A percentile compares a stretch with the other conserved stretches of the same genome.
These are phyloP conservation scores for Asterophora lycoperdoides DNA, from an alignment of 768 basidiomycete genomes.

Conservation along the genomic window DNA sequence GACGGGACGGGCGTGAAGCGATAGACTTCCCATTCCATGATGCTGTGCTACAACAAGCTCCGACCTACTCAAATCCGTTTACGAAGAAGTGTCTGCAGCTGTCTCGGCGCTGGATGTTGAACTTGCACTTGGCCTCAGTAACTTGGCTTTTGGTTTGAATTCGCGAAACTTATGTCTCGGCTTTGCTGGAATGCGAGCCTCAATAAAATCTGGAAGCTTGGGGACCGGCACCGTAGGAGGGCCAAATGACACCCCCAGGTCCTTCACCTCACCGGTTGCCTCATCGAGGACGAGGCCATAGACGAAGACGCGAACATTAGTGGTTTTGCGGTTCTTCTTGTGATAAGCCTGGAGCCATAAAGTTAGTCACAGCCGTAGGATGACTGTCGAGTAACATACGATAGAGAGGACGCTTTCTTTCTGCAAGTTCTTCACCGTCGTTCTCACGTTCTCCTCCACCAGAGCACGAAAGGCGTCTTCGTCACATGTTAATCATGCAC, in stretches of 20 bases:
- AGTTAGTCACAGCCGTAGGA: not conserved
- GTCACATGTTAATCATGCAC: not conserved
- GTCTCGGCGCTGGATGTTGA: not conserved
- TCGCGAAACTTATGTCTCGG: constrained; percentile 15
- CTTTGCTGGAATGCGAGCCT: constrained; percentile 25
- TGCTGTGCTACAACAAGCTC: too few species aligned
- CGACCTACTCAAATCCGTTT: not conserved
- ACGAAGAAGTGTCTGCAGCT: not conserved
- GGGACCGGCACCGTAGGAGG: constrained; percentile 34
- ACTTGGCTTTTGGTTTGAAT: constrained; percentile 16
- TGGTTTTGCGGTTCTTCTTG: constrained; percentile 15
- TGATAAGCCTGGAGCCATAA: constrained; percentile 6
- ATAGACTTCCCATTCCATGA: too few species aligned
- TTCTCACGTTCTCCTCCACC: constrained; percentile 48
- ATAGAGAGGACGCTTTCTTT: constrained; percentile 33
- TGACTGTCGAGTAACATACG: constrained; percentile 17
- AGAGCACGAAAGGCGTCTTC: constrained; percentile 36
- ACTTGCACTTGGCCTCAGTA: constrained; percentile 10
- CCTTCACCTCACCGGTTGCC: constrained; percentile 42
- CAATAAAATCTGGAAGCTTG: constrained; percentile 25
- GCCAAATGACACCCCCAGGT: constrained; percentile 42
- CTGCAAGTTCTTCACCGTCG: constrained; percentile 36
- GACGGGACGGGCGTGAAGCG: too few species aligned
- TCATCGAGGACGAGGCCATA: constrained; percentile 60
- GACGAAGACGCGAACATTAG: constrained; percentile 35